Base-by-base conservation (phyloP, 148 eudicot genomes). In the Camellia japonica region DNA sequence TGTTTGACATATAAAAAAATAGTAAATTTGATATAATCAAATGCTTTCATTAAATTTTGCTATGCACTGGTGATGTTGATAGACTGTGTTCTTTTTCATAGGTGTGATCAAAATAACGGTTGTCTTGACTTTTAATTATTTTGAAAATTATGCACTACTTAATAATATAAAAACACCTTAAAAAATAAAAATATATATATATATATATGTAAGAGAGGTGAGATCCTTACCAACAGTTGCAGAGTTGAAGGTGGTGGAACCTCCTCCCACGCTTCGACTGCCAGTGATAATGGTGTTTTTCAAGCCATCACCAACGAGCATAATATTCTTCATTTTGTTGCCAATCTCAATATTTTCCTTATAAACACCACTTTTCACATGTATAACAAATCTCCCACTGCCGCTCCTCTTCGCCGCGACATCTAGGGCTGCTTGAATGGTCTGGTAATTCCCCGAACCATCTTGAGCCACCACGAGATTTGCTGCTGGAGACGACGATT, bases 391-490 rank as follows among this genome's bases (percentile, higher is more conserved):
- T 72, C 92, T 84, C 12, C 81, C 79, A 20, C 51, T 56, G 0
- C 84, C 82, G 0, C 67, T 42, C 0, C 38, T 30, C 38, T 30
- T 30, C 38, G 38, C 38, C 38, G 38, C 38, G 1, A 30, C 38
- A 1, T 30, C 38, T 30, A 30, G 0, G 1, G 38, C 38, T 1
- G 38, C 38, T 30, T 30, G 38, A 30, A 30, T 30, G 1, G 38
- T 30, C 38, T 30, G 1, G 38, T 30, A 30, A 30, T 30, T 30
- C 38, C 38, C 38, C 38, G 38, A 30, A 30, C 92, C 91, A 52
- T 91, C 92, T 69, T 85, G 78, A 9, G 92, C 92, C 68, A 91
- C 94, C 72, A 89, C 92, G 0, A 88, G 62, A n/a, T 82, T 79
- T 2, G 81, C 5, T 0, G 86, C 52, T 0, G 38, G 38, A 30